phyloP scores from a whole-genome alignment of 176 grass and related monocot genomes.

The Juncus inflexus region DNA sequence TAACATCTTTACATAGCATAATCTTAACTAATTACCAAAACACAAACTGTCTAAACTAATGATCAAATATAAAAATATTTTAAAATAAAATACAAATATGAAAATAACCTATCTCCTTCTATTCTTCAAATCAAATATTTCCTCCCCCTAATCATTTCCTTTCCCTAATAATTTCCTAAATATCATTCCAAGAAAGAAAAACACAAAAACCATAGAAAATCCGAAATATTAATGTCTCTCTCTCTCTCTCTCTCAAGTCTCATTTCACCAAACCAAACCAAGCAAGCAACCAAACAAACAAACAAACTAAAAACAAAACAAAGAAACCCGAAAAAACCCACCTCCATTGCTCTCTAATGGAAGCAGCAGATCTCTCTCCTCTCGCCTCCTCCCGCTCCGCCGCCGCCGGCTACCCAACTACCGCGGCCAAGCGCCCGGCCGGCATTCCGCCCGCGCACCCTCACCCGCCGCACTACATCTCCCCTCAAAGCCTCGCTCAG shows the following conservation, averaged over 20 bases:
- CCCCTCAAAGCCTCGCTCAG: slow-evolving; percentile 15
- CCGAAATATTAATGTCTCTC: slow-evolving; percentile 16
- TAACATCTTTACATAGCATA: too few relatives aligned
- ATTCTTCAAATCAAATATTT: background rate
- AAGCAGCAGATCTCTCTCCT: slow-evolving; percentile 14
- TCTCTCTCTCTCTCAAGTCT: slow-evolving; percentile 14
- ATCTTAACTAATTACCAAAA: too few relatives aligned
- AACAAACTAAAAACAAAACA: too few relatives aligned
- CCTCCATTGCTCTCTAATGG: slow-evolving; percentile 4
- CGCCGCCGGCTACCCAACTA: background rate
- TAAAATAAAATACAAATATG: too few relatives aligned
- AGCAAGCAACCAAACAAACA: too few relatives aligned
- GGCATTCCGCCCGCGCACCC: slow-evolving; percentile 33
- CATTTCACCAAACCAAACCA: background rate
- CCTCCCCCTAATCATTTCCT: background rate
- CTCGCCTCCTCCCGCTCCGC: background rate
- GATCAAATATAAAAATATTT: too few relatives aligned
- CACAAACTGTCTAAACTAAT: too few relatives aligned
- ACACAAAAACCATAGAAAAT: slow-evolving; percentile 6
- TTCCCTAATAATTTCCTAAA: background rate
- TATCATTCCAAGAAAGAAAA: background rate
- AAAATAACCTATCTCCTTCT: too few relatives aligned
- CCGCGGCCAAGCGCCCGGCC: slow-evolving; percentile 20
- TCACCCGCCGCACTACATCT: slow-evolving; percentile 49
- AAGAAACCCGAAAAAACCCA: too few relatives aligned